Evolutionary conservation across 768 basidiomycete genomes (phyloP).

Genomic region (Leucocoprinus birnbaumii): DNA sequence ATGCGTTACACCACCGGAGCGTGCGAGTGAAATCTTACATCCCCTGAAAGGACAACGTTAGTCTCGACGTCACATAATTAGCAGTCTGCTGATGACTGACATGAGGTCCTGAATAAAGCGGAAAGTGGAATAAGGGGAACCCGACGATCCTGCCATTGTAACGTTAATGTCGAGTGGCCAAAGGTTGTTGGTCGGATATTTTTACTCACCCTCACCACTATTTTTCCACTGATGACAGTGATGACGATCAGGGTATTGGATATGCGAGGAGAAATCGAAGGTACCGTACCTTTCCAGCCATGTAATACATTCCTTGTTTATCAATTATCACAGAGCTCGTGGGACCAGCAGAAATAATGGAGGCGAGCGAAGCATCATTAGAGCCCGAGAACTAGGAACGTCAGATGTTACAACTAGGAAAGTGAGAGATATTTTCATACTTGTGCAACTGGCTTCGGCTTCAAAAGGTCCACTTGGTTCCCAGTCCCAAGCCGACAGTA

Average conservation of each 20-base stretch:
- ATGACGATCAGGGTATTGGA: conserved; percentile 11
- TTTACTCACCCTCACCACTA: conserved; percentile 77
- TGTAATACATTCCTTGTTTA: conserved; percentile 82
- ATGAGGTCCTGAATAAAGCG: conserved; percentile 84
- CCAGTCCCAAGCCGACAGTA: conserved; percentile 91
- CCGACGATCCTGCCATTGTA: conserved; percentile 65
- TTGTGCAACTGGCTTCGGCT: conserved; percentile 83
- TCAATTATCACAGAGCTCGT: conserved; percentile 84
- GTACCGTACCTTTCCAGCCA: conserved; percentile 67
- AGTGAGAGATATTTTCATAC: conserved; percentile 32
- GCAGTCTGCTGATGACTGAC: conserved; percentile 35
- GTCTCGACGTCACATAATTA: not conserved
- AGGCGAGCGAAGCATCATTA: conserved; percentile 61
- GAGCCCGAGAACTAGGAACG: conserved; percentile 70
- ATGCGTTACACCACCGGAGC: conserved; percentile 87
- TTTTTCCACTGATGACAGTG: conserved; percentile 73
- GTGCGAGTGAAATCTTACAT: conserved; percentile 69
- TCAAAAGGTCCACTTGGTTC: conserved; percentile 76
- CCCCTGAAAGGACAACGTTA: conserved; percentile 42
- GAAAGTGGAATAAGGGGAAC: conserved; percentile 87
- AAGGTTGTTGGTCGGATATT: conserved; percentile 30
- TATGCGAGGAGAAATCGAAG: not conserved
- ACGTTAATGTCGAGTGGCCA: not conserved
- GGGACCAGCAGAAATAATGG: conserved; percentile 72
- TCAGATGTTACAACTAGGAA: not conserved